Evolutionary conservation across 208 protist species (phyloP).

Genomic region (Trypanosoma avium): DNA sequence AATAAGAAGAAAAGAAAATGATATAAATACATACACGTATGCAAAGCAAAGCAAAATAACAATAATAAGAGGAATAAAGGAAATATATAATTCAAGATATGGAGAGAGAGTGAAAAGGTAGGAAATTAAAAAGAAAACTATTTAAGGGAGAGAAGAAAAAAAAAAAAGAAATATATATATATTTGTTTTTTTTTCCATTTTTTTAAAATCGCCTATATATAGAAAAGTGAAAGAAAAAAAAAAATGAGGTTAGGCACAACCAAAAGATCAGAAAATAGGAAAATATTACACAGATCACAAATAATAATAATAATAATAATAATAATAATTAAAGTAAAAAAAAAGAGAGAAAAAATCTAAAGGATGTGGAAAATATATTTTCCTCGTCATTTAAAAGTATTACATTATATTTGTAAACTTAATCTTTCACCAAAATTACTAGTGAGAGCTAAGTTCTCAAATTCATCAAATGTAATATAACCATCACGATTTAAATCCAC

Average conservation of each 20-base stretch:
- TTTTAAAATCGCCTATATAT: too few relatives aligned
- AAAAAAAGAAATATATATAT: too few relatives aligned
- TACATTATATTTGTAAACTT: slow-evolving; percentile 73
- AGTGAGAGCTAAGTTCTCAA: slow-evolving; percentile 68
- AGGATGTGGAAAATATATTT: slow-evolving; percentile 1
- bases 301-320: neutral
- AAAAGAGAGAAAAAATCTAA: slow-evolving; percentile 1
- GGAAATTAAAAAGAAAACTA: too few relatives aligned
- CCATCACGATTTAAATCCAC: slow-evolving; percentile 89
- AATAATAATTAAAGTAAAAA: slow-evolving; percentile 8
- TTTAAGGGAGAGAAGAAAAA: too few relatives aligned
- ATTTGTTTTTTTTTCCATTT: neutral
- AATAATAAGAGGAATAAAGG: too few relatives aligned
- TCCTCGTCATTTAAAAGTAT: neutral
- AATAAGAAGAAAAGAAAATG: neutral
- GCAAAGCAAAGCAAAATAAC: too few relatives aligned
- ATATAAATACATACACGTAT: neutral
- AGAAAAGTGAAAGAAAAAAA: slow-evolving; percentile 3
- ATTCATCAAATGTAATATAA: slow-evolving; percentile 93
- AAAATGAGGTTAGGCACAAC: too few relatives aligned
- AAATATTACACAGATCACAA: too few relatives aligned
- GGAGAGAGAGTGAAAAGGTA: neutral
- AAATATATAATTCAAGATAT: slow-evolving; percentile 1
- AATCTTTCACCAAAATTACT: slow-evolving; percentile 83
- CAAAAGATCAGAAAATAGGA: too few relatives aligned